Evolutionary conservation across 2,329 filamentous ascomycete genomes (phyloP).

Genomic region (Clarireedia homoeocarpa): DNA sequence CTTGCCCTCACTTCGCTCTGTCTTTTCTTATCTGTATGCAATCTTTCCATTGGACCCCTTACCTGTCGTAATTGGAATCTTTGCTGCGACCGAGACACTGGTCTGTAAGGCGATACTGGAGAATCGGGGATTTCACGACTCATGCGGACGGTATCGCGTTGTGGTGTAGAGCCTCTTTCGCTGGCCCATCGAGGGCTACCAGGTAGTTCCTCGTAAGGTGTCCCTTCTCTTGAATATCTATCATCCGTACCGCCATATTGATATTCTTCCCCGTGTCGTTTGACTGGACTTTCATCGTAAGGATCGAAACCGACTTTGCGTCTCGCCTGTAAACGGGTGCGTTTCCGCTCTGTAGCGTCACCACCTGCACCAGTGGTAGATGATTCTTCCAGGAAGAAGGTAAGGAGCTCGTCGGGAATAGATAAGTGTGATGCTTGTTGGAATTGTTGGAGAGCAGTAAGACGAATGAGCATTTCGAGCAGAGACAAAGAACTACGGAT

Average conservation of each 20-base stretch:
- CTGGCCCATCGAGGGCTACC: background rate
- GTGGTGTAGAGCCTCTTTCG: conserved; percentile 1
- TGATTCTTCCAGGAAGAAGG: conserved; percentile 65
- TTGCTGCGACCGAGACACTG: background rate
- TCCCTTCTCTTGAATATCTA: conserved; percentile 14
- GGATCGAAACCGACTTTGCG: conserved; percentile 62
- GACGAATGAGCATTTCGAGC: conserved; percentile 63
- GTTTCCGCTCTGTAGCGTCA: conserved; percentile 52
- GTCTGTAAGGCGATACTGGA: background rate
- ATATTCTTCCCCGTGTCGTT: conserved; percentile 55
- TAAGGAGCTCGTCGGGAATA: conserved; percentile 64
- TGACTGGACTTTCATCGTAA: conserved; percentile 63
- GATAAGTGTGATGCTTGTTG: conserved; percentile 64
- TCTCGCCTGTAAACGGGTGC: conserved; percentile 51
- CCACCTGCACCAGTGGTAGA: conserved; percentile 58
- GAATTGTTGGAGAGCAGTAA: conserved; percentile 67
- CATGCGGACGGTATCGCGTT: background rate
- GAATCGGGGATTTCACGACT: background rate
- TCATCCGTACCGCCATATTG: conserved; percentile 34
- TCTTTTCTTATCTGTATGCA: background rate
- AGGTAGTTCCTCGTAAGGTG: conserved; percentile 17
- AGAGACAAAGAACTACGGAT: conserved; percentile 63
- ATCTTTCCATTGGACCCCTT: background rate
- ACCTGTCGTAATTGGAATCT: background rate
- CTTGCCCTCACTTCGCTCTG: background rate